A percentile compares a stretch with the other conserved stretches of the same genome.
Evolutionary conservation across 371 early-diverging fungal species (phyloP).

Genomic region (Synchytrium microbalum): DNA sequence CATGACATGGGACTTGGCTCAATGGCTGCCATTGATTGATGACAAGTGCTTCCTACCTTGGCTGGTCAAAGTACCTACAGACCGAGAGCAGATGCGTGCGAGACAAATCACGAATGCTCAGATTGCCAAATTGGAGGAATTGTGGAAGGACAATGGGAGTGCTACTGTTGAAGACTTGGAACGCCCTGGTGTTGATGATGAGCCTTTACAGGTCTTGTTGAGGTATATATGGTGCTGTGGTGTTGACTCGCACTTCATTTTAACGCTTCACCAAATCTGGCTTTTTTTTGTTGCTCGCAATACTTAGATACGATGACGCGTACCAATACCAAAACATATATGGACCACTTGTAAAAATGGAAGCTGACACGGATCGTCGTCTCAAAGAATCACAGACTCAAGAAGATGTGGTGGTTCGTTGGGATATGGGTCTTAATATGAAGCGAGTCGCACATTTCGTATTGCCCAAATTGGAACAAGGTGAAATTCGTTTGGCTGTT

Average conservation of each 20-base stretch:
- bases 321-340: conserved; percentile 95
- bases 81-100: conserved; percentile 76
- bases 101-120: conserved; percentile 77
- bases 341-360: conserved; percentile 91
- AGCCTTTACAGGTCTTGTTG: conserved; percentile 73
- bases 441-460: conserved; percentile 90
- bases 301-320: conserved; percentile 80
- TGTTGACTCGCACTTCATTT: conserved; percentile 1
- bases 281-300: too few relatives aligned
- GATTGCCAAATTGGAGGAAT: conserved; percentile 81
- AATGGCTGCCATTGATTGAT: conserved; percentile 94
- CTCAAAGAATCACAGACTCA: conserved; percentile 95
- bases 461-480: conserved; percentile 84
- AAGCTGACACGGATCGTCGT: conserved; percentile 92
- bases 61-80: conserved; percentile 87
- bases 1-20: conserved; percentile 90
- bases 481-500: conserved; percentile 88
- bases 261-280: too few relatives aligned
- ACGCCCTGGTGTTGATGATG: conserved; percentile 75
- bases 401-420: conserved; percentile 89
- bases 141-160: conserved; percentile 75
- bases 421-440: conserved; percentile 93
- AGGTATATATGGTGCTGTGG: conserved; percentile 12
- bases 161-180: conserved; percentile 80
- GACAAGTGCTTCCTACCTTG: conserved; percentile 89